These are phyloP conservation scores for Amaranthus hypochondriacus DNA, from an alignment of 148 eudicot genomes.

Conservation along the genomic window DNA sequence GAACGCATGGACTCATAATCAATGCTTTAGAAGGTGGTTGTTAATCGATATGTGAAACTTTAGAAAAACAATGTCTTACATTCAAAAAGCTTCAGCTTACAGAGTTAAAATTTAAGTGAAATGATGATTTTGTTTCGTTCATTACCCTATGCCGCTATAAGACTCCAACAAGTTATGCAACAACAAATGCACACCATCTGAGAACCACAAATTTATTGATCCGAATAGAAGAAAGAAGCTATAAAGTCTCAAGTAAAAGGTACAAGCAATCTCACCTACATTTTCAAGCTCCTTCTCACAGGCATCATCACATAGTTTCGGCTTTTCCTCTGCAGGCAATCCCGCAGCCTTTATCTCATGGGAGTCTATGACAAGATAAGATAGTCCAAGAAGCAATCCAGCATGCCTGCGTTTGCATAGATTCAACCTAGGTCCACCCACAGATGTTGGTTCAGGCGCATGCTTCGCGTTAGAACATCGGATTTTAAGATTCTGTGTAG, in stretches of 20 bases:
- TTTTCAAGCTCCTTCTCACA: slow-evolving; percentile 99
- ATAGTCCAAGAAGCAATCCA: slow-evolving; percentile 47
- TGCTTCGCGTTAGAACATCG: slow-evolving; percentile 33
- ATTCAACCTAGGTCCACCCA: slow-evolving; percentile 7
- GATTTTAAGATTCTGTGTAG: slow-evolving; percentile 17
- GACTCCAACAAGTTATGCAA: not conserved
- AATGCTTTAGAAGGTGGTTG: too few species aligned
- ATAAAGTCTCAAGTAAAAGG: slow-evolving; percentile 20
- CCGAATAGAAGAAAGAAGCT: not conserved
- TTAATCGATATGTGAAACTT: too few species aligned
- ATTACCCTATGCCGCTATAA: not conserved
- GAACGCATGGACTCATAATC: too few species aligned
- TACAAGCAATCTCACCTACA: slow-evolving; percentile 91
- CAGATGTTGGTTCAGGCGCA: slow-evolving; percentile 21
- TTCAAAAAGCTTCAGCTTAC: too few species aligned
- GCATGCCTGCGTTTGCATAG: slow-evolving; percentile 47
- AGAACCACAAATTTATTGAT: not conserved
- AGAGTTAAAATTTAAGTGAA: not conserved
- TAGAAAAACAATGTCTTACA: too few species aligned
- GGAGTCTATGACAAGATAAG: slow-evolving; percentile 32
- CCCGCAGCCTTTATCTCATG: slow-evolving; percentile 63
- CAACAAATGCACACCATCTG: not conserved
- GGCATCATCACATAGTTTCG: slow-evolving; percentile 68
- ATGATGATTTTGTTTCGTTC: not conserved
- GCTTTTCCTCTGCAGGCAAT: slow-evolving; percentile 81